These are phyloP conservation scores for Suhomyces maxii DNA, from an alignment of 1,139 yeast genomes.

Conservation along the genomic window DNA sequence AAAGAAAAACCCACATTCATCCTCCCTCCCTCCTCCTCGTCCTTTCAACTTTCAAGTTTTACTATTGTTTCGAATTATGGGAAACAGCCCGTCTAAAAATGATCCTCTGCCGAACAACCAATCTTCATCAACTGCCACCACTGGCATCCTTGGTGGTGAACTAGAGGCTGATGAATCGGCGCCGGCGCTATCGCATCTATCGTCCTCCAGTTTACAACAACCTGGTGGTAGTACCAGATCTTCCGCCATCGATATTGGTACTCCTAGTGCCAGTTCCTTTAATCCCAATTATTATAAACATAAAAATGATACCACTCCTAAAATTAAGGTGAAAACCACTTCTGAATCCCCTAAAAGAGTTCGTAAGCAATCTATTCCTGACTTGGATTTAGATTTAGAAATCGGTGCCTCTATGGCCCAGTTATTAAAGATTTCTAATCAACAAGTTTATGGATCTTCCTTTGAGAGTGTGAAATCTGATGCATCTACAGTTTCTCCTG, in stretches of 20 bases:
- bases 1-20: no score
- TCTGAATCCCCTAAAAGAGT: slow-evolving; percentile 8
- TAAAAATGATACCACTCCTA: slow-evolving; percentile 5
- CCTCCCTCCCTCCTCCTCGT: no score
- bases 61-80: slow-evolving; percentile 34
- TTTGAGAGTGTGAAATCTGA: slow-evolving; percentile 40
- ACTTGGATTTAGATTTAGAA: slow-evolving; percentile 37
- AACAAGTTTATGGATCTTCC: slow-evolving; percentile 29
- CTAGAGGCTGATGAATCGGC: slow-evolving; percentile 47
- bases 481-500: slow-evolving; percentile 31
- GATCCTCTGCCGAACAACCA: slow-evolving; percentile 48
- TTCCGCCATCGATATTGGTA: slow-evolving; percentile 19
- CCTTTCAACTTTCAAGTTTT: not conserved
- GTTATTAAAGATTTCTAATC: slow-evolving; percentile 23
- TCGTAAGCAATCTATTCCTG: slow-evolving; percentile 8
- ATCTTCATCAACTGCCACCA: slow-evolving; percentile 18
- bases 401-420: slow-evolving; percentile 49
- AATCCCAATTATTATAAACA: slow-evolving; percentile 13
- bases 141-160: slow-evolving; percentile 32
- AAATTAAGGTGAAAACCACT: not conserved
- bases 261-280: slow-evolving; percentile 12
- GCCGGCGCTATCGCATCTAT: slow-evolving; percentile 45
- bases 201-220: slow-evolving; percentile 12
- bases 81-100: slow-evolving; percentile 61
- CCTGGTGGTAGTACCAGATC: slow-evolving; percentile 14